Conservation (phyloP, 2,329 filamentous ascomycete genomes). For the Aspergillus ibericus region DNA sequence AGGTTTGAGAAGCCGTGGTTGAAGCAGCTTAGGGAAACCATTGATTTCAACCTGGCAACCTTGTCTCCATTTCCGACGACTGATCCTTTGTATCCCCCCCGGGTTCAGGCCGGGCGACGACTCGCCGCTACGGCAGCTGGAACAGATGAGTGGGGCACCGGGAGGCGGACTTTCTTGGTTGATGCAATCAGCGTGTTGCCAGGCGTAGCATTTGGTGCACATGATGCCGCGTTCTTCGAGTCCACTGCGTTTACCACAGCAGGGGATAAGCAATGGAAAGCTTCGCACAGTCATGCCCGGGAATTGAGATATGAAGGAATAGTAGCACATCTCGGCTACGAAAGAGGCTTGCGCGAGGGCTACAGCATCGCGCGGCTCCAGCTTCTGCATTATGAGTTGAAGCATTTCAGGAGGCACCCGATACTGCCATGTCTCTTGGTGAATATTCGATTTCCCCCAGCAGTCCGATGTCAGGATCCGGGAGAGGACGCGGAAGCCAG, state of each 20-base stretch:
- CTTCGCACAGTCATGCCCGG: slow-evolving; percentile 11
- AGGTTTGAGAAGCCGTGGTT: too few species aligned
- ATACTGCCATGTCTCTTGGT: slow-evolving; percentile 17
- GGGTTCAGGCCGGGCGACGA: not conserved
- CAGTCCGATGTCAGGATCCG: slow-evolving; percentile 23
- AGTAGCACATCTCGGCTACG: slow-evolving; percentile 21
- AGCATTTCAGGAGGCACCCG: slow-evolving; percentile 17
- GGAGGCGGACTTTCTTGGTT: not conserved
- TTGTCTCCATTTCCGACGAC: too few species aligned
- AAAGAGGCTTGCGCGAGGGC: slow-evolving; percentile 27
- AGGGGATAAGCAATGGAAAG: slow-evolving; percentile 22
- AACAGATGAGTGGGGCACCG: not conserved
- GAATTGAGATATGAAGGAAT: slow-evolving; percentile 24
- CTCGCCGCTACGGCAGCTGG: not conserved
- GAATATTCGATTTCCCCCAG: slow-evolving; percentile 18
- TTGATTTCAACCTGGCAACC: too few species aligned
- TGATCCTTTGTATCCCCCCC: too few species aligned
- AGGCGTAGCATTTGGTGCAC: slow-evolving; percentile 20
- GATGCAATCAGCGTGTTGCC: slow-evolving; percentile 13
- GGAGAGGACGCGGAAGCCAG: slow-evolving; percentile 25
- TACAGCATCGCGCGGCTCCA: slow-evolving; percentile 21
- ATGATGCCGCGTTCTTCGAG: slow-evolving; percentile 15
- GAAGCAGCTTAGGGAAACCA: too few species aligned
- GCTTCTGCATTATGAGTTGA: slow-evolving; percentile 13
- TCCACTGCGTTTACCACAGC: slow-evolving; percentile 23